These are phyloP conservation scores for Trichoderma virens DNA, from an alignment of 495 filamentous ascomycete genomes.

Conservation along the genomic window DNA sequence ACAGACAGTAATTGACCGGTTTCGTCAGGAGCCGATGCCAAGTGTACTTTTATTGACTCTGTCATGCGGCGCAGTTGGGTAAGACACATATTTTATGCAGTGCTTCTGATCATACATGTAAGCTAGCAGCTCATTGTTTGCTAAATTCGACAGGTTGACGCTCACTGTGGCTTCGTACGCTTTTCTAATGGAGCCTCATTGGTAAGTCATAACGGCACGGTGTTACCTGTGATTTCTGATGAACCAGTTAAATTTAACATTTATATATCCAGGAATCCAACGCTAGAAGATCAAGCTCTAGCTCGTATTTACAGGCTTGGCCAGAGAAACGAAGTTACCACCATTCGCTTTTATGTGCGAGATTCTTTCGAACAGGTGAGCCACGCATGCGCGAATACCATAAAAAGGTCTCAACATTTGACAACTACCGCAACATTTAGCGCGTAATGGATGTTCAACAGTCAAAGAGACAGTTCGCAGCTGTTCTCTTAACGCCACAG, in stretches of 20 bases:
- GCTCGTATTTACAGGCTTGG: slow-evolving; percentile 31
- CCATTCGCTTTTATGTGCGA: slow-evolving; percentile 25
- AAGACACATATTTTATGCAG: slow-evolving; percentile 7
- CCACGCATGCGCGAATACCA: background rate
- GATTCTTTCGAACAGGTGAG: slow-evolving; percentile 31
- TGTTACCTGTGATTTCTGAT: no score
- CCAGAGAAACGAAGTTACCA: slow-evolving; percentile 29
- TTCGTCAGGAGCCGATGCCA: slow-evolving; percentile 22
- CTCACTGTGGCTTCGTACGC: slow-evolving; percentile 31
- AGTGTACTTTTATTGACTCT: slow-evolving; percentile 30
- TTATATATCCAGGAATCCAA: slow-evolving; percentile 26
- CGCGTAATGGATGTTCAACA: slow-evolving; percentile 21
- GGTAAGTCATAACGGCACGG: slow-evolving; percentile 14
- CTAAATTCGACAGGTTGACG: slow-evolving; percentile 20
- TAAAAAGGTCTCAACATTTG: background rate
- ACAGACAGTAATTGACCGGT: slow-evolving; percentile 24
- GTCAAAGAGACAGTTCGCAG: slow-evolving; percentile 18
- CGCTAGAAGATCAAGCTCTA: slow-evolving; percentile 33
- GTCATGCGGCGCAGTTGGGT: slow-evolving; percentile 35
- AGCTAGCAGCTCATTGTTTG: background rate
- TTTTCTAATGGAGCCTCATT: slow-evolving; percentile 35
- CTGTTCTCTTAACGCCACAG: slow-evolving; percentile 11
- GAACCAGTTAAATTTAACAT: background rate
- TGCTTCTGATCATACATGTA: background rate
- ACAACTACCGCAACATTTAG: background rate